Conservation (phyloP, 495 filamentous ascomycete genomes). For the Penicillium paradoxum region DNA sequence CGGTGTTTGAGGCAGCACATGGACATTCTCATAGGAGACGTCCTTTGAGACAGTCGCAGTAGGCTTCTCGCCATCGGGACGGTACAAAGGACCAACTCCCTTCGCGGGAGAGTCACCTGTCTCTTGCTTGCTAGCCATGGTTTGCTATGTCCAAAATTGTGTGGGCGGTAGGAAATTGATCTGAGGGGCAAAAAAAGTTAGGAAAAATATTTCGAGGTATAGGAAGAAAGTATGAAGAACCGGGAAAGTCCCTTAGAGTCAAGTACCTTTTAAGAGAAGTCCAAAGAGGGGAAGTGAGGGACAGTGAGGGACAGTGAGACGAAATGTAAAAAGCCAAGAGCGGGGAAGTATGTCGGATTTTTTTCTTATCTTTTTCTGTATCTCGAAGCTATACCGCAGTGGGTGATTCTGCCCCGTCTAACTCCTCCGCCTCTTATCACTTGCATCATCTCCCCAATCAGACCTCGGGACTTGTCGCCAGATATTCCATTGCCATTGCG, state of each 20-base stretch:
- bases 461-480: neutral
- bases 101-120: conserved; percentile 55
- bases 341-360: conserved; percentile 8
- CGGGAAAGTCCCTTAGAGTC: neutral
- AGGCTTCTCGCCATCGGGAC: conserved; percentile 71
- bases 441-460: neutral
- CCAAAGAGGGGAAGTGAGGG: neutral
- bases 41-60: conserved; percentile 83
- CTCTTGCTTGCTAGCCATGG: conserved; percentile 26
- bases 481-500: neutral
- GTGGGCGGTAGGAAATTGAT: neutral
- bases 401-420: conserved; percentile 9
- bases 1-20: conserved; percentile 85
- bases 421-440: conserved; percentile 6
- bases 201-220: too few relatives aligned
- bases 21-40: conserved; percentile 81
- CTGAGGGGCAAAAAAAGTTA: neutral
- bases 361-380: conserved; percentile 6
- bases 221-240: neutral
- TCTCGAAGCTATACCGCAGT: conserved; percentile 6
- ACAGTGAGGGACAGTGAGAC: neutral
- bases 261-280: neutral
- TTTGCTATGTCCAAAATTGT: neutral
- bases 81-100: conserved; percentile 75
- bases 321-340: conserved; percentile 1